phyloP scores from a whole-genome alignment of 2,329 filamentous ascomycete species.

The Pleomassaria siparia region DNA sequence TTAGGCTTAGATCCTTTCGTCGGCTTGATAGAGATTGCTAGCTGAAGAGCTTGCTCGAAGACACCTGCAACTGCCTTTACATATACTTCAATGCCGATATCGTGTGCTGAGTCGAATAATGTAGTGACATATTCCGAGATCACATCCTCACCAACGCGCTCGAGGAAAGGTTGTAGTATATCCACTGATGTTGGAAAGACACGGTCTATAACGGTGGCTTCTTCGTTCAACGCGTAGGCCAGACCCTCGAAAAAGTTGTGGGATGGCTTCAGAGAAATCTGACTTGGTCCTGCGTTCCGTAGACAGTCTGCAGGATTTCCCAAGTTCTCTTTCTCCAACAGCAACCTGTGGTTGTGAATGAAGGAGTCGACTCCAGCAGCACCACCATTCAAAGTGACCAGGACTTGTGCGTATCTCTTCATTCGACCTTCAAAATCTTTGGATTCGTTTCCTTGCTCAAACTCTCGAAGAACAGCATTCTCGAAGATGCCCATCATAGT shows the following conservation, averaged over 20 bases:
- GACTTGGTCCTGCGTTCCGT: conserved; percentile 63
- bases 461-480: conserved; percentile 85
- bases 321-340: conserved; percentile 70
- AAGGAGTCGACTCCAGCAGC: conserved; percentile 79
- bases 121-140: conserved; percentile 83
- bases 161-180: conserved; percentile 76
- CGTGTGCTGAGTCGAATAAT: conserved; percentile 84
- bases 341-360: conserved; percentile 83
- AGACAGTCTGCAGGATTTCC: conserved; percentile 81
- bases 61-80: conserved; percentile 83
- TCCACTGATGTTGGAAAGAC: conserved; percentile 74
- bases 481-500: conserved; percentile 83
- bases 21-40: conserved; percentile 70
- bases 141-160: conserved; percentile 78
- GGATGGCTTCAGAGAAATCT: conserved; percentile 75
- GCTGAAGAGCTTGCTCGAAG: conserved; percentile 81
- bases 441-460: conserved; percentile 86
- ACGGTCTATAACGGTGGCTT: conserved; percentile 74
- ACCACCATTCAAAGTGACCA: conserved; percentile 80
- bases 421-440: conserved; percentile 88
- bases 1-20: conserved; percentile 64
- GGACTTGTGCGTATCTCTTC: conserved; percentile 83
- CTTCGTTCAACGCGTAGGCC: conserved; percentile 76
- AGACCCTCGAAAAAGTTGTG: conserved; percentile 78
- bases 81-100: conserved; percentile 73